Evolutionary conservation across 2,329 filamentous ascomycete genomes (phyloP).

Genomic region (Aspergillus caelatus): DNA sequence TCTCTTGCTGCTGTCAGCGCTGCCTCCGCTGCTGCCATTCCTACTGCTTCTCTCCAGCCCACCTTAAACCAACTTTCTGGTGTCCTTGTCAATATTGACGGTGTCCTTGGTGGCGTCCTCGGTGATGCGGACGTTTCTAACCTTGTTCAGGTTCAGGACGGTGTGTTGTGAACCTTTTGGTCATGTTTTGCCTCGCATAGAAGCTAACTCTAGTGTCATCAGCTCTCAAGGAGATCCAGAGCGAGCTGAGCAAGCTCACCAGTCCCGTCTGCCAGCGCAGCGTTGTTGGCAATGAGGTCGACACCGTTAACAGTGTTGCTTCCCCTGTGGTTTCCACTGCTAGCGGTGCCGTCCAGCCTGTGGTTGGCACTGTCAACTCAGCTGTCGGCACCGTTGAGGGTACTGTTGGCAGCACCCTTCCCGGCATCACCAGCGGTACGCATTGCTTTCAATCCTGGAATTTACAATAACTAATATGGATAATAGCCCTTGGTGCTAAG

Average conservation of each 20-base stretch:
- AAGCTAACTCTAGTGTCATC: background rate
- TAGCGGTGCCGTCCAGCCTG: background rate
- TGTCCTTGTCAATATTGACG: constrained; percentile 23
- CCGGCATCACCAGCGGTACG: constrained; percentile 23
- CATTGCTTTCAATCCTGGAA: background rate
- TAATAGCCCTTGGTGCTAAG: constrained; percentile 9
- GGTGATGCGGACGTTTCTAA: constrained; percentile 6
- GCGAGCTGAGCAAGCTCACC: constrained; percentile 15
- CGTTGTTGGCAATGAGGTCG: constrained; percentile 2
- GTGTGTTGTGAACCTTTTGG: constrained; percentile 4
- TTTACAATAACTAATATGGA: constrained; percentile 2
- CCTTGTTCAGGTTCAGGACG: constrained; percentile 13
- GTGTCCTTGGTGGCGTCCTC: constrained; percentile 16
- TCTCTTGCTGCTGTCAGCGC: constrained; percentile 35
- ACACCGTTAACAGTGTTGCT: constrained; percentile 3
- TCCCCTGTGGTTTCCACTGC: background rate
- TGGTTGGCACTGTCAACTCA: constrained; percentile 3
- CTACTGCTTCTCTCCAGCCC: constrained; percentile 17
- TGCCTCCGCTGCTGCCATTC: constrained; percentile 34
- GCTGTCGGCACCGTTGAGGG: constrained; percentile 18
- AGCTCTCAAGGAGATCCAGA: constrained; percentile 19
- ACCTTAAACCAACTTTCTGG: constrained; percentile 17
- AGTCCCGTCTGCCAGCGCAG: constrained; percentile 13
- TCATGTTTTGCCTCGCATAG: background rate
- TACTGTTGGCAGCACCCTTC: constrained; percentile 5